Evolutionary conservation across 2,329 filamentous ascomycete genomes (phyloP), one percentile per base, ranked within the genome.

Genomic region (Aureobasidium sp.): DNA sequence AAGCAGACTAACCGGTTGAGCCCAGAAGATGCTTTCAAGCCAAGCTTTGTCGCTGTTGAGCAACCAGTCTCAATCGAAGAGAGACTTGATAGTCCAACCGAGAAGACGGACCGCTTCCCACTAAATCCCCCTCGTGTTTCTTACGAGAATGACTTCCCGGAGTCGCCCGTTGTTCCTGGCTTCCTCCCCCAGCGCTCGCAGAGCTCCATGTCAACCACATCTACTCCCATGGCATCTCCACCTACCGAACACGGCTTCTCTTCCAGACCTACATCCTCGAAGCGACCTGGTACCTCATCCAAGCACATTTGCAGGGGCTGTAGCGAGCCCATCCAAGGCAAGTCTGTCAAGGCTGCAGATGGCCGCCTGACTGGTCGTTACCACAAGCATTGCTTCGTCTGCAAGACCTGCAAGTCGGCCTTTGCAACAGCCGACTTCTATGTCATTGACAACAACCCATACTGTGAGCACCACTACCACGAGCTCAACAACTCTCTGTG

Each of bases 321-420:
- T 73, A 79, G 83, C 3, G 78, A 87, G 47, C 77, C 81, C 7
- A 97, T 99, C 67, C 83, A 84, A 46, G 93, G 91, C 21, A 97
- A 96, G 75, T 96, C 91, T 1, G 86, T 99, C 61, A 95, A 93
- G 35, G 95, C 91, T 15, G 91, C 91, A 0, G 94, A 96, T 67
- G 94, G 94, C 17, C 86, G 92, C 25, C 79, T 99, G 25, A 95
- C 90, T 0, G 94, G 94, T 10, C 87, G 91, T 64, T 99, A 96
- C 73, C 94, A 99, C 79, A 95, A 95, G 73, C 83, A 87, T 4
- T 99, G 93, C 73, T 97, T 99, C 70, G 89, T 93, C 11, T 99
- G 94, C 79, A 83, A 84, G 4, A 91, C 88, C 1, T 99, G 94
- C 76, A 78, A 79, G 11, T 81, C 85, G 58, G 87, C 91, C 0